Evolutionary conservation across 441 rosid genomes (phyloP).

Genomic region (Euphorbia corollata): DNA sequence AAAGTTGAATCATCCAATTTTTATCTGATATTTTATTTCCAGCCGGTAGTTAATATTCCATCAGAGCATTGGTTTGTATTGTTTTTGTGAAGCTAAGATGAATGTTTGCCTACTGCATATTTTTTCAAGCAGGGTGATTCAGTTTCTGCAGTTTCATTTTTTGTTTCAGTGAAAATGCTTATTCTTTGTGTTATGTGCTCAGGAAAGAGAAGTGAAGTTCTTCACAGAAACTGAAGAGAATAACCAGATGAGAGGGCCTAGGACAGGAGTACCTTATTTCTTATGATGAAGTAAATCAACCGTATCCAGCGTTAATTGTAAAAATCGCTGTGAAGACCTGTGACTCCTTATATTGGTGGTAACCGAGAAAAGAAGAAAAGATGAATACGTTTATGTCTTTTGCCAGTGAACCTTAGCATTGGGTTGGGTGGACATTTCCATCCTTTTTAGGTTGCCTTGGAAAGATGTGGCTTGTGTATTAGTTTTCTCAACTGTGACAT

Average conservation of each 20-base stretch:
- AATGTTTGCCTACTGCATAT: background rate
- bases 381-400: conserved; percentile 7
- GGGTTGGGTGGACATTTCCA: conserved; percentile 22
- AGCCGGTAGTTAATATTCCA: background rate
- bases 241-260: conserved; percentile 99
- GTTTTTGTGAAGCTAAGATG: background rate
- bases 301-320: conserved; percentile 22
- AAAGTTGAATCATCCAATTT: background rate
- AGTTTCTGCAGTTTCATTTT: background rate
- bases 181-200: background rate
- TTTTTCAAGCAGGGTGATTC: background rate
- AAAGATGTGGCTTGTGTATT: conserved; percentile 24
- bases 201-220: conserved; percentile 97
- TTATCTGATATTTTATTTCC: background rate
- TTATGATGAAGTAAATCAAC: conserved; percentile 34
- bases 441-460: conserved; percentile 24
- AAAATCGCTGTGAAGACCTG: conserved; percentile 27
- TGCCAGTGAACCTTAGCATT: conserved; percentile 21
- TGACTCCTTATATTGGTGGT: conserved; percentile 14
- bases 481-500: conserved; percentile 19
- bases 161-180: conserved; percentile 1
- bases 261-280: conserved; percentile 98
- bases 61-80: background rate
- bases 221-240: conserved; percentile 98
- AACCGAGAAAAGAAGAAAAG: conserved; percentile 12